phyloP scores from a whole-genome alignment of 1,284 basidiomycete genomes.

The Ganoderma lingzhi region DNA sequence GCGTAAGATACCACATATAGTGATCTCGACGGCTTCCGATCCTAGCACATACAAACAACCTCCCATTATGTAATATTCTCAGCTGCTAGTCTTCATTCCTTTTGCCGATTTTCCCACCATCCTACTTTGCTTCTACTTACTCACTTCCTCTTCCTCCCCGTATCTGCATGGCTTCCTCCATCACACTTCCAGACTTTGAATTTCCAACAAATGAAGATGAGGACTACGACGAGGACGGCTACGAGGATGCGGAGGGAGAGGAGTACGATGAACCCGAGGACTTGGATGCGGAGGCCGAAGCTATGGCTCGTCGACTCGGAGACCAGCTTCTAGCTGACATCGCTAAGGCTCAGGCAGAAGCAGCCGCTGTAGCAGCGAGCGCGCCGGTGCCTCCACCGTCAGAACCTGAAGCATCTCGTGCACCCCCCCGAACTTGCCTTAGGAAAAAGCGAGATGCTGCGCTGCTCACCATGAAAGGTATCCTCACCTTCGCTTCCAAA shows the following conservation, averaged over 20 bases:
- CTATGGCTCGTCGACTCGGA: constrained; percentile 70
- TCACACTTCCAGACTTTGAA: constrained; percentile 28
- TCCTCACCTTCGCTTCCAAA: constrained; percentile 62
- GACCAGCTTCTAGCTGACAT: constrained; percentile 80
- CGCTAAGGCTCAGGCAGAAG: constrained; percentile 62
- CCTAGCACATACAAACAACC: constrained; percentile 25
- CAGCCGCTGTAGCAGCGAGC: constrained; percentile 41
- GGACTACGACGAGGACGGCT: constrained; percentile 40
- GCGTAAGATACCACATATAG: constrained; percentile 5
- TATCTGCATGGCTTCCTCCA: constrained; percentile 23
- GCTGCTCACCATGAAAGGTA: constrained; percentile 65
- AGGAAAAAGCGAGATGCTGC: constrained; percentile 61
- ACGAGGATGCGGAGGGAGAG: constrained; percentile 50
- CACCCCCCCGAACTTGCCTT: constrained; percentile 24
- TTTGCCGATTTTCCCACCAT: neutral
- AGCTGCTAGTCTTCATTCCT: neutral
- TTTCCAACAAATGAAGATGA: constrained; percentile 21
- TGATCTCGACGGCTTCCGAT: constrained; percentile 13
- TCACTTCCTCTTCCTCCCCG: neutral
- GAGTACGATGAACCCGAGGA: constrained; percentile 66
- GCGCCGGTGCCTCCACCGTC: constrained; percentile 32
- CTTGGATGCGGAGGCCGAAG: constrained; percentile 75
- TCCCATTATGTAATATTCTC: too few relatives aligned
- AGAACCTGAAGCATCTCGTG: constrained; percentile 15
- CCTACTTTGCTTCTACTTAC: too few relatives aligned